Evolutionary conservation across 495 filamentous ascomycete species (phyloP).

Genomic region (Emericellopsis terricola): DNA sequence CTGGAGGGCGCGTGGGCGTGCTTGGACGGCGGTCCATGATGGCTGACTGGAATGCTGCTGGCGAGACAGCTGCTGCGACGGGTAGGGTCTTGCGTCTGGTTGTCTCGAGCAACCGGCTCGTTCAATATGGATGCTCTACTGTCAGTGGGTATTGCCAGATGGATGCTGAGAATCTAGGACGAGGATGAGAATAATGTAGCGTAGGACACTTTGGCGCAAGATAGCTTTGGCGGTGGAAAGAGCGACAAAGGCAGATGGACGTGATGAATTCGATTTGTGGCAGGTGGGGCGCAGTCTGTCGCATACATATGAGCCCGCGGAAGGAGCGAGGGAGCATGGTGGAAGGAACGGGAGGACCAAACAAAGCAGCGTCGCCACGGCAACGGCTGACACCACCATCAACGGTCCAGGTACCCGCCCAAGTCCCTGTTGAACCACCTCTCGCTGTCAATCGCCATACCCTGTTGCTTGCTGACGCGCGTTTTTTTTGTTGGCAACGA

Average conservation of each 20-base stretch:
- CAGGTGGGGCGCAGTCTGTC: no score
- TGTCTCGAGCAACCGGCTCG: background rate
- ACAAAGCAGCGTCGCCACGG: background rate
- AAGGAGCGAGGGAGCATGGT: background rate
- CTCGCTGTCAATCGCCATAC: no score
- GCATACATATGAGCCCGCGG: background rate
- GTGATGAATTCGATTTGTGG: no score
- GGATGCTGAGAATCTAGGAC: no score
- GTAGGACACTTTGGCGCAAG: background rate
- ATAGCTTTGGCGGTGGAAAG: background rate
- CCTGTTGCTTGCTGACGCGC: no score
- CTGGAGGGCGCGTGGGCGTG: slow-evolving; percentile 21
- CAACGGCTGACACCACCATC: no score
- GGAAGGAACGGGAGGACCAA: background rate
- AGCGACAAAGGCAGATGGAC: background rate
- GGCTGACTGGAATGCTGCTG: background rate
- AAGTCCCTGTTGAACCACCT: no score
- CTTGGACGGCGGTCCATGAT: slow-evolving; percentile 23
- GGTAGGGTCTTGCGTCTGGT: background rate
- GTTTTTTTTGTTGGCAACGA: no score
- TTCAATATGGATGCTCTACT: no score
- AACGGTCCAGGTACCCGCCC: no score
- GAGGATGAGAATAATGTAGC: background rate
- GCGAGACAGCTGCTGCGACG: background rate
- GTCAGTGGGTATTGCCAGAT: no score